These are phyloP conservation scores for Aspergillus taichungensis DNA, from an alignment of 495 filamentous ascomycete genomes.

Conservation along the genomic window DNA sequence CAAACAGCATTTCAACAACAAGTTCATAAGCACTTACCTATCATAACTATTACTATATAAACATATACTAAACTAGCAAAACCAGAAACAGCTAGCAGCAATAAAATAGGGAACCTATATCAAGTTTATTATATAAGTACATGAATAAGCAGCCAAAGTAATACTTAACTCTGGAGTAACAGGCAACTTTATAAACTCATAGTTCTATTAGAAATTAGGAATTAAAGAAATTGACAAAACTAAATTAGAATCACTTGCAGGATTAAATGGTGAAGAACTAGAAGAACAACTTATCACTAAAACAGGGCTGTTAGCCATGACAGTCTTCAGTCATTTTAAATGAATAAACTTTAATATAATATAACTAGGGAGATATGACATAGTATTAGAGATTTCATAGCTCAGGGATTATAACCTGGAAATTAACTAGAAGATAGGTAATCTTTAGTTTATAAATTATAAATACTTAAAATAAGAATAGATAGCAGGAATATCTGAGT, in stretches of 20 bases:
- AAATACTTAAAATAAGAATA: background rate
- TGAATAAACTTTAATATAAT: too few species aligned
- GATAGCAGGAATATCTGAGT: background rate
- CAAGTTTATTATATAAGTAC: background rate
- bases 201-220: background rate
- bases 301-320: background rate
- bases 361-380: background rate
- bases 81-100: too few species aligned
- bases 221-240: background rate
- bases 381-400: background rate
- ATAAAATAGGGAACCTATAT: background rate
- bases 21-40: too few species aligned
- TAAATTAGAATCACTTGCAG: too few species aligned
- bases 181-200: background rate
- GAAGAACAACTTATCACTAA: too few species aligned
- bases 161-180: background rate
- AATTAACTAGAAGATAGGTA: background rate
- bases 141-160: background rate
- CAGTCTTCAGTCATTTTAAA: too few species aligned
- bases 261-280: too few species aligned
- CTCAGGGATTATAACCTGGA: background rate
- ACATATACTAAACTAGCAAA: too few species aligned
- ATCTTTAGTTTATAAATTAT: background rate
- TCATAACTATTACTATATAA: too few species aligned
- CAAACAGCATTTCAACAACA: too few species aligned